Evolutionary conservation across 805 yeast genomes (phyloP).

Genomic region (Starmerella geochares): DNA sequence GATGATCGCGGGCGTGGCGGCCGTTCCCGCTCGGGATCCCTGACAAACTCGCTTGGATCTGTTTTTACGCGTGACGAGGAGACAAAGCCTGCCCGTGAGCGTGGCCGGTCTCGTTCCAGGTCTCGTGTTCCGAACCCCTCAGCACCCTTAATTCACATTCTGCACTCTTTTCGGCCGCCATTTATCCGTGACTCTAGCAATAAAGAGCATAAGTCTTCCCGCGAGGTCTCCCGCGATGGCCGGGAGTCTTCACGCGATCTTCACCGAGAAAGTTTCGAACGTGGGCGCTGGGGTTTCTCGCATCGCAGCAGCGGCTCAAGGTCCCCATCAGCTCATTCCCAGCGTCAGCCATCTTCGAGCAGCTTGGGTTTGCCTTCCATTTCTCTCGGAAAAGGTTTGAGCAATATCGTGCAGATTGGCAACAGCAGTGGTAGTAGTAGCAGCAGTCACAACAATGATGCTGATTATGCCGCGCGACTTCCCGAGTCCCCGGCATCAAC

Average conservation of each 20-base stretch:
- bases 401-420: neutral
- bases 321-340: neutral
- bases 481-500: neutral
- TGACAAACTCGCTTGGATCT: neutral
- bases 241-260: neutral
- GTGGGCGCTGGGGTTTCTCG: slow-evolving; percentile 1
- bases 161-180: slow-evolving; percentile 11
- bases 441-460: slow-evolving; percentile 3
- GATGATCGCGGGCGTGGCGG: neutral
- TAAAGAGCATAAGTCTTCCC: neutral
- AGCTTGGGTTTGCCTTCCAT: neutral
- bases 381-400: neutral
- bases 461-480: neutral
- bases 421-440: neutral
- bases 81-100: neutral
- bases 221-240: slow-evolving; percentile 1
- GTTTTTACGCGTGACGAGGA: neutral
- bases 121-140: slow-evolving; percentile 3
- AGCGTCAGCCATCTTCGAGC: neutral
- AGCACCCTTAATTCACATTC: slow-evolving; percentile 6
- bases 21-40: slow-evolving; percentile 2
- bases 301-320: slow-evolving; percentile 1
- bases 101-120: slow-evolving; percentile 8
- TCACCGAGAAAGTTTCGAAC: neutral
- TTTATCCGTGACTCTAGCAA: neutral